phyloP scores from a whole-genome alignment of 352 stramenopile genomes.

The Pythium monospermum region DNA sequence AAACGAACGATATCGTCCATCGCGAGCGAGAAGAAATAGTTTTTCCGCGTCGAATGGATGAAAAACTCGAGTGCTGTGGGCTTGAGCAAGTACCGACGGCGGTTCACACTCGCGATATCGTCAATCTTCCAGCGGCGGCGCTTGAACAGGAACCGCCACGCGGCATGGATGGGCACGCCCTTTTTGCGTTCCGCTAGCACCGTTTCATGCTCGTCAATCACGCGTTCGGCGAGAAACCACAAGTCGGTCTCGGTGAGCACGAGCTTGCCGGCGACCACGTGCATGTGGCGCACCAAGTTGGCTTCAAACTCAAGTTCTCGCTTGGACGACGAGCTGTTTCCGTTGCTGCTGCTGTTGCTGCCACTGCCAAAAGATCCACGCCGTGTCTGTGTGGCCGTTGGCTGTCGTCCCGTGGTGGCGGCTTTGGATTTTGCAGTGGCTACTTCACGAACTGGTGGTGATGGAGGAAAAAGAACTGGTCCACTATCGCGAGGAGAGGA shows the following conservation, averaged over 20 bases:
- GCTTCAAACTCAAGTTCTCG: constrained; percentile 40
- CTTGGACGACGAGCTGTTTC: constrained; percentile 12
- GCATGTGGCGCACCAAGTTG: constrained; percentile 70
- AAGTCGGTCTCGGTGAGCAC: constrained; percentile 47
- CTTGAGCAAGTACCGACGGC: constrained; percentile 78
- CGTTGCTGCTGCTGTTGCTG: no score
- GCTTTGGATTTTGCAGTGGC: constrained; percentile 1
- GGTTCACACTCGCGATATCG: constrained; percentile 63
- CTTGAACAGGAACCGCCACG: constrained; percentile 73
- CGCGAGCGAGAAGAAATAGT: constrained; percentile 80
- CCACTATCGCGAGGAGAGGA: background rate
- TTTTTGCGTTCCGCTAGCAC: constrained; percentile 51
- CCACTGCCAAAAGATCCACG: constrained; percentile 3
- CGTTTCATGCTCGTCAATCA: constrained; percentile 73
- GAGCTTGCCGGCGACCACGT: constrained; percentile 63
- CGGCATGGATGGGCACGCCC: constrained; percentile 30
- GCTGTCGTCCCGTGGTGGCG: background rate
- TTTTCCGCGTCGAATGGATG: constrained; percentile 77
- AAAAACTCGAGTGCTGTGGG: constrained; percentile 77
- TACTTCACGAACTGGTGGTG: background rate
- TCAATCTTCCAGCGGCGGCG: constrained; percentile 62
- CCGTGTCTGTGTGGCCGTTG: background rate
- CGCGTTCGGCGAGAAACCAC: constrained; percentile 54
- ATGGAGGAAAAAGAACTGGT: background rate
- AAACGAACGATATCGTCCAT: constrained; percentile 51